Evolutionary conservation across 108 stramenopile species (phyloP), one percentile per base, ranked within the genome.

Genomic region (Mayamaea pseudoterrestris): DNA sequence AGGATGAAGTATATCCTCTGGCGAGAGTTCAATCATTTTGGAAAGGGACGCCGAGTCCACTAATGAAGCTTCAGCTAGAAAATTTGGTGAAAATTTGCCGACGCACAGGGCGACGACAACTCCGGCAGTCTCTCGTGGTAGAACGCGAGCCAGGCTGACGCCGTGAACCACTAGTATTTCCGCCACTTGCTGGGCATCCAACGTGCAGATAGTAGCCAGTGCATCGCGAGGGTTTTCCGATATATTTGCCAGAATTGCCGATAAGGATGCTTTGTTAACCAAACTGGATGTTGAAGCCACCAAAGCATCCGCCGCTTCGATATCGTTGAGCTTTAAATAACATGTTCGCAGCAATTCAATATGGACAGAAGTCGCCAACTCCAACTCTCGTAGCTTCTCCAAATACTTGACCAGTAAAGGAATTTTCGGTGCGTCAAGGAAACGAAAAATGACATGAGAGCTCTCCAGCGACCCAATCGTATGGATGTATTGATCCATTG

Each of bases 381-480:
- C 76, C 17, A 58, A 57, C 1, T 58, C 32, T 9, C 78, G 73
- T 12, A 90, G 50, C 34, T 73, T 71, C 47, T 93, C 93, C 47
- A 98, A 69, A 49, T 98, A 98, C 37, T 66, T 67, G 17, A 83
- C 88, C 21, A 95, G 55, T 18, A 87, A 49, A 21, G 74, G 73
- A 55, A 94, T 88, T 41, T 92, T 82, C 23, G 84, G 92, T 3
- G 94, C 76, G 68, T 94, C 93, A 31, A 98, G 63, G 46, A 68
- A 98, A 22, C 93, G 71, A 49, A 80, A 85, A 44, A 98, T 81
- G 41, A 98, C 94, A 50, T 94, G 91, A 16, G 89, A 90, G 5
- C 92, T 73, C 44, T 96, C 94, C 34, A 96, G 51, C 30, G 82
- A 76, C 0, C 97, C 94, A 56, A 98, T 94, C 6, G 96, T 98